Percentiles rank a stretch among this genome's conserved stretches.
phyloP scores from a whole-genome alignment of 805 yeast genomes.

The Teunomyces barrocoloradensis region DNA sequence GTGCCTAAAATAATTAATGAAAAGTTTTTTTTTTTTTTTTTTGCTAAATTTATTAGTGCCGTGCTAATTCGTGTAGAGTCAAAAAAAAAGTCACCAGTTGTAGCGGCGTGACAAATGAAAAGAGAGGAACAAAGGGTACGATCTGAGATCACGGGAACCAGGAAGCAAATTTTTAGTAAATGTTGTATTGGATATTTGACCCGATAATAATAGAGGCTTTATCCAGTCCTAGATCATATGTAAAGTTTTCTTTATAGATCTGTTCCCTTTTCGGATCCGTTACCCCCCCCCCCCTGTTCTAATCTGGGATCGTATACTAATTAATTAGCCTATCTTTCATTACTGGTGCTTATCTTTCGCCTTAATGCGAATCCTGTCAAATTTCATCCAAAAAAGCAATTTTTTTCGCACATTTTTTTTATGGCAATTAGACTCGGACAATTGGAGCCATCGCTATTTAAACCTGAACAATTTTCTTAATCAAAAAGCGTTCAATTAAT shows the following conservation, averaged over 20 bases:
- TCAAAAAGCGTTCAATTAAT: neutral
- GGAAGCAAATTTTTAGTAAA: too few species aligned
- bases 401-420: constrained; percentile 2
- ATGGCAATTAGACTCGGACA: constrained; percentile 4
- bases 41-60: neutral
- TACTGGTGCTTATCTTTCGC: constrained; percentile 1
- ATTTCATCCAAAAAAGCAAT: constrained; percentile 1
- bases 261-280: too few species aligned
- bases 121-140: neutral
- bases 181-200: too few species aligned
- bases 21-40: neutral
- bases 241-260: too few species aligned
- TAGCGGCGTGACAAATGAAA: neutral
- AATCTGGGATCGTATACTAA: neutral
- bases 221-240: too few species aligned
- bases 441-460: constrained; percentile 3
- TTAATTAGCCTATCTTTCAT: constrained; percentile 1
- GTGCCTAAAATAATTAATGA: neutral
- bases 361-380: constrained; percentile 1
- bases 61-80: neutral
- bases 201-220: too few species aligned
- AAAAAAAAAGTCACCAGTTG: constrained; percentile 2
- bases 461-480: neutral
- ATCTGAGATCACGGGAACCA: too few species aligned
- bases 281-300: neutral